phyloP scores from a whole-genome alignment of 1,284 basidiomycete genomes.

The Schizophyllum amplum region DNA sequence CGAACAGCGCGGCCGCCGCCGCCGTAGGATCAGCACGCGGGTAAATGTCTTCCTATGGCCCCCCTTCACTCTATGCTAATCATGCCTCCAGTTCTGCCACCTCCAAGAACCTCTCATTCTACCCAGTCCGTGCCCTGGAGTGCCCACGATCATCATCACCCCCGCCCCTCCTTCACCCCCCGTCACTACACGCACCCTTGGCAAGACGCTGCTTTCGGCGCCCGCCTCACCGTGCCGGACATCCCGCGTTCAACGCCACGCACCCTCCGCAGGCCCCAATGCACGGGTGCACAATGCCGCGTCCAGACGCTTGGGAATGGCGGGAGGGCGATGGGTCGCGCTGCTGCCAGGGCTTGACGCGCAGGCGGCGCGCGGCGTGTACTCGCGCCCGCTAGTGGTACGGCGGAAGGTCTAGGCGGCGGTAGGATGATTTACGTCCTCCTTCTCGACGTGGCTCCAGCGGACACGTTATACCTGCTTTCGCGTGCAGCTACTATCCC shows the following conservation, averaged over 20 bases:
- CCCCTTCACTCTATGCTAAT: not conserved
- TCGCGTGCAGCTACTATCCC: not conserved
- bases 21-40: not conserved
- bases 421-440: not conserved
- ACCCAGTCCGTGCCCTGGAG: not conserved
- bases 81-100: not conserved
- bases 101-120: not conserved
- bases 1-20: no score
- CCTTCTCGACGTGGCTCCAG: not conserved
- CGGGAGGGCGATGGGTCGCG: not conserved
- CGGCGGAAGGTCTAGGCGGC: not conserved
- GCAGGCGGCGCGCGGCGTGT: not conserved
- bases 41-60: not conserved
- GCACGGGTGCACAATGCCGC: no score
- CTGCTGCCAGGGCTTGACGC: not conserved
- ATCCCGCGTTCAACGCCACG: not conserved
- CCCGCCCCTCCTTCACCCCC: not conserved
- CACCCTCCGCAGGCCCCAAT: not conserved
- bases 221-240: not conserved
- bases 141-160: not conserved
- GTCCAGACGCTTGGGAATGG: not conserved
- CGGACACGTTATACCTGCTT: no score
- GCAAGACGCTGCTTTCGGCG: not conserved
- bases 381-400: not conserved
- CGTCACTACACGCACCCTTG: not conserved